Base-by-base conservation (phyloP, 2,329 filamentous ascomycete genomes). In the Cladosporium sp. region DNA sequence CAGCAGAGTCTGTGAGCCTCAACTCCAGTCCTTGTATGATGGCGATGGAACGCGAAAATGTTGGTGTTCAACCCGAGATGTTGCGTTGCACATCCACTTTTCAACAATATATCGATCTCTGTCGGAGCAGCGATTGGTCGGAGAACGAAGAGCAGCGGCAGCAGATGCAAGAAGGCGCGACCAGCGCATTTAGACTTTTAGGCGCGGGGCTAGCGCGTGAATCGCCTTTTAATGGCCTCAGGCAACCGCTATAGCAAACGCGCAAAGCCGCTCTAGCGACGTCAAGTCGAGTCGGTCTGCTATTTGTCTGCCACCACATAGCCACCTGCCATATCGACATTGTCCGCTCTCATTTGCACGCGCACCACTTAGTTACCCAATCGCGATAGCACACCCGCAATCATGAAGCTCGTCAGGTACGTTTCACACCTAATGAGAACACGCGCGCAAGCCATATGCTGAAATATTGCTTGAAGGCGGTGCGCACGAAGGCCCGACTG, bases 341-440 rank as follows among this genome's bases (percentile, higher is more conserved):
- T 20, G 25, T 7, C 8, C 17, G 12, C 43, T 30, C 14, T 34
- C 30, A 34, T 34, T 34, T 5, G 3, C 19, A 7, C n/a, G 19
- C 40, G 5, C 28, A 52, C 22, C 14, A 28, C 17, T 19, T 22
- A 25, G n/a, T n/a, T 15, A 25, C 19, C 17, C 9, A 17, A 19
- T 12, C 9, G 40, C 28, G 17, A 51, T 37, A 17, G 30, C 55
- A 42, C 47, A 36, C 15, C 8, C 37, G 67, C 67, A 82, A 90
- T 76, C 64, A 96, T 96, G 92, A 96, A 96, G 89, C 90, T 96
- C 81, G 92, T 96, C 77, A 89, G 92, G 92, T 96, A 85, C 80
- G 88, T 71, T 43, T 60, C 55, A 59, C 64, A 65, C 58, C 59
- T 60, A 59, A 61, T 63, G 56, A 64, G 12, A 50, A 63, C 65